Evolutionary conservation across 768 basidiomycete species (phyloP), one percentile per base, ranked within the genome.

Genomic region (Phallus indusiatus): DNA sequence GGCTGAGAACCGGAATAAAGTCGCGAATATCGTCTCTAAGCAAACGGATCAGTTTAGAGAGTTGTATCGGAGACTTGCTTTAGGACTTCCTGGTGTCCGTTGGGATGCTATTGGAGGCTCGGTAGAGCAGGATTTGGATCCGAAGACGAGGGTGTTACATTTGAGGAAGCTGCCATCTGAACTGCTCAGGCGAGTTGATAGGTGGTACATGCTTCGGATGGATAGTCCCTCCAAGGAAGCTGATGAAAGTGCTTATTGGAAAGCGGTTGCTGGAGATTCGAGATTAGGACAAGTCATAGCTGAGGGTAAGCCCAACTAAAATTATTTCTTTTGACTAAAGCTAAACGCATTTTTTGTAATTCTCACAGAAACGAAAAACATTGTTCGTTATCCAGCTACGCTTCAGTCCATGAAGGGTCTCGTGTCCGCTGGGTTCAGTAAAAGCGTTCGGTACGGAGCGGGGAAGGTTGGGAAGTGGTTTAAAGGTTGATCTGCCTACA

Each of bases 1-100:
- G 1, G 93, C 85, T 0, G 96, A 99, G 78, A 96, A 98, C 73
- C 85, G 94, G 28, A 78, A 82, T 61, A 99, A 99, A 74, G 87
- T 99, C n/a, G 75, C 75, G 51, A 98, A 97, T 71, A 97, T 99
- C 65, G 94, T 98, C 47, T 75, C 77, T 58, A 83, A 83, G 54
- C 91, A 96, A 73, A 76, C 78, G 17, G 78, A 79, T 17, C 90
- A 94, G 70, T 98, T 98, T 73, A 81, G 82, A 60, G 88, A 89
- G 68, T 74, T 98, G 60, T 98, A 98, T 75, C 83, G 84, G 68
- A 80, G 85, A 24, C 75, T 90, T 14, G 87, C 85, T 2, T 80
- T 82, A 24, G 90, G 86, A 0, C 72, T 93, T 1, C 90, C 90
- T 14, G 90, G 90, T 18, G 86, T 91, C 16, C 78, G 84, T 67